Base-by-base conservation (phyloP, 148 eudicot species). In the Rhododendron vialii region DNA sequence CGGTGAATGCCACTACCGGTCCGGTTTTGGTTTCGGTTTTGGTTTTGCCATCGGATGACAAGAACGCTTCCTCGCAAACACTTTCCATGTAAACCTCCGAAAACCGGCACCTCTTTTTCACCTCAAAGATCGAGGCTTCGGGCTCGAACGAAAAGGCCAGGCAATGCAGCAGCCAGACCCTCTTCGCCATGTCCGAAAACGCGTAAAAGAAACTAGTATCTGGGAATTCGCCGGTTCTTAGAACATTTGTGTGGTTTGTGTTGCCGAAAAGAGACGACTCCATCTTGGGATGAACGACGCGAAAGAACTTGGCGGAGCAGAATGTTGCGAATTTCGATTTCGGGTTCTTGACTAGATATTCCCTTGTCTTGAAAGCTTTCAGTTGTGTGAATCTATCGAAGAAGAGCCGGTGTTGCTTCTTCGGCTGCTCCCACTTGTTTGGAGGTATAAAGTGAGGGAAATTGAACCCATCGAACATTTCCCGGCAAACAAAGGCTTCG, bases 61-160 rank as follows among this genome's bases (percentile, higher is more conserved):
- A 80, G 84, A 95, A 94, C 0, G 94, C 92, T 86, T 97, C 99
- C 7, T 95, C 98, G 26, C 88, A 88, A 63, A 94, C 91, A 59
- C 98, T 91, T 86, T 95, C 98, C 99, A 95, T 97, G 91, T 91
- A 95, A 12, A 97, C 95, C 86, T 97, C 99, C 0, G 99, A 94
- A 79, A 93, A 95, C 15, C 95, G 86, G 78, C 92, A 89, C 22
- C 88, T 88, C 28, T 91, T 91, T 38, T 81, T 87, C 82, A 95
- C 93, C 86, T 92, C 95, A 79, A 95, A 95, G 79, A 95, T 89
- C 4, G 94, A 87, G 38, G 92, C 96, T 59, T 90, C 91, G 0
- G 95, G 92, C 65, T 91, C 91, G 12, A 90, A 93, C 3, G 96
- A 91, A 55, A 93, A 94, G 5, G 96, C 94, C 86, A 97, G 30